phyloP scores from a whole-genome alignment of 306 rosid species.

The Citrullus mucosospermus region DNA sequence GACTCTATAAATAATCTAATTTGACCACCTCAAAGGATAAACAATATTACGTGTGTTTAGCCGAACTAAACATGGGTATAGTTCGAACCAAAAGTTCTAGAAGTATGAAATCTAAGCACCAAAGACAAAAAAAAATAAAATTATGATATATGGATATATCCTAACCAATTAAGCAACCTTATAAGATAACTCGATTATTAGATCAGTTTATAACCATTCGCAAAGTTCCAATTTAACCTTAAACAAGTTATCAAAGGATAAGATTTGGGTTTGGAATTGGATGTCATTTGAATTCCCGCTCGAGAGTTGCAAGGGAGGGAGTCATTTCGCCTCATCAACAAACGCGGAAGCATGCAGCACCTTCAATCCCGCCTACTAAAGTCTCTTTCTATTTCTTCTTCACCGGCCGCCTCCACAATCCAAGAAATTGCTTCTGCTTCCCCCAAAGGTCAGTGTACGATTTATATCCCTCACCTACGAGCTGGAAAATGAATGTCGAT shows the following conservation, averaged over 20 bases:
- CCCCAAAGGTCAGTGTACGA: conserved; percentile 42
- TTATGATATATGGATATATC: too few relatives aligned
- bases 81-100: too few relatives aligned
- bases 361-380: conserved; percentile 39
- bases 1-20: too few relatives aligned
- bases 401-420: conserved; percentile 42
- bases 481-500: not conserved
- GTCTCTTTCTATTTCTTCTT: conserved; percentile 36
- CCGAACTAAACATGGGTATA: too few relatives aligned
- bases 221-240: not conserved
- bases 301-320: not conserved
- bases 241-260: not conserved
- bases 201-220: not conserved
- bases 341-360: conserved; percentile 35
- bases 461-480: not conserved
- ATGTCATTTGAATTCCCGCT: not conserved
- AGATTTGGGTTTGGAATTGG: not conserved
- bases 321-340: not conserved
- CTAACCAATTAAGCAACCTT: too few relatives aligned
- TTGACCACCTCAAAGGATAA: too few relatives aligned
- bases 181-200: too few relatives aligned
- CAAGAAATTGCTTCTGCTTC: conserved; percentile 44
- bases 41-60: too few relatives aligned
- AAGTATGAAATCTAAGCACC: too few relatives aligned
- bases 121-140: too few relatives aligned